Evolutionary conservation across 768 basidiomycete genomes (phyloP), one percentile per base, ranked within the genome.

Genomic region (Phaeotremella fagi): DNA sequence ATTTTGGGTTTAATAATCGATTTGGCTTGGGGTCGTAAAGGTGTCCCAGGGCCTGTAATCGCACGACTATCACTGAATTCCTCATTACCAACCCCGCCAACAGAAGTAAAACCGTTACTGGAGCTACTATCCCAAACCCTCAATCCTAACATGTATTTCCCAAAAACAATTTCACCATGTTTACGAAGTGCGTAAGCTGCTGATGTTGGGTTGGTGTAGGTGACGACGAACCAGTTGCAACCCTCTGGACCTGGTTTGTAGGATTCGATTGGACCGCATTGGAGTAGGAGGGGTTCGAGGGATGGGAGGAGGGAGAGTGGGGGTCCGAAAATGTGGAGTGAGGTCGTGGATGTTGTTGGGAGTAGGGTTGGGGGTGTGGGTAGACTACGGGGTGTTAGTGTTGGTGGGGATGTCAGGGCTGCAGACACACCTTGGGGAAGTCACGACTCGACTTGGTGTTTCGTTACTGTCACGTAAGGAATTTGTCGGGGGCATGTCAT

Each of bases 401-500:
- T 18, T 33, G 25, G 16, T 24, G 37, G 18, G 27, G 12, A 14
- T 42, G 41, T 15, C 12, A 15, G 12, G 25, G 23, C 14, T 28
- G n/a, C 33, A 31, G 27, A 44, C 16, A 31, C 56, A 42, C 2
- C 27, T 22, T 22, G 56, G 24, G 20, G 35, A 26, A 3, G 44
- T 2, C 6, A 49, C 28, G 16, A 47, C 46, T 20, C 52, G 31
- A 1, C 26, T 31, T 11, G 59, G 59, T 24, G 59, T 44, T 12
- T 58, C 62, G 1, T 46, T 27, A 1, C 27, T 15, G 54, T 70
- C 68, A 16, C 63, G 48, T 24, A 66, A 43, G 16, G 45, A 50
- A 12, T 57, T 52, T 1, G 69, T 71, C 3, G 69, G 69, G 3
- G 69, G 69, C 55, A 61, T 57, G 50, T 71, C 69, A 26, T 71